These are phyloP conservation scores for Dothidotthia symphoricarpi DNA, from an alignment of 2,329 filamentous ascomycete genomes.

Conservation along the genomic window DNA sequence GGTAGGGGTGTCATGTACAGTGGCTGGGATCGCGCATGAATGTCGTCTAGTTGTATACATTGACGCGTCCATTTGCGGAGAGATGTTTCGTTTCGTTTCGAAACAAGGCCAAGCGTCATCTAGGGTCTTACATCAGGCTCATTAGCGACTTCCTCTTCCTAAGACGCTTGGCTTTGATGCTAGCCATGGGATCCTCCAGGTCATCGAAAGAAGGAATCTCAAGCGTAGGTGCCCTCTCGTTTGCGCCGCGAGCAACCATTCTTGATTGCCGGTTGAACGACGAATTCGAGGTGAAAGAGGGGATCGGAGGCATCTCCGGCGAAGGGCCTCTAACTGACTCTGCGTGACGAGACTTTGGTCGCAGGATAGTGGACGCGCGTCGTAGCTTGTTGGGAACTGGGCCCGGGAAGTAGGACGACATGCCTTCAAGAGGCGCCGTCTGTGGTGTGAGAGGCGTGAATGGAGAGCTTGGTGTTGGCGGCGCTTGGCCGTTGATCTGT, in stretches of 20 bases:
- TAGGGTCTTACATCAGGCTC: conserved; percentile 30
- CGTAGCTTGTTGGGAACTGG: conserved; percentile 27
- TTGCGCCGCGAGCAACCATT: conserved; percentile 37
- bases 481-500: conserved; percentile 23
- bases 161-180: conserved; percentile 28
- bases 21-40: conserved; percentile 12
- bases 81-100: conserved; percentile 13
- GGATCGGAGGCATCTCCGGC: conserved; percentile 26
- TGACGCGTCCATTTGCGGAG: no score
- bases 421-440: conserved; percentile 31
- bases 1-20: conserved; percentile 9
- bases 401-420: conserved; percentile 16
- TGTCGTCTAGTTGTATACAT: no score
- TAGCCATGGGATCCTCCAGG: conserved; percentile 15
- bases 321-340: conserved; percentile 18
- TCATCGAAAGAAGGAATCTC: conserved; percentile 35
- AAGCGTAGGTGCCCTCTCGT: conserved; percentile 37
- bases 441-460: conserved; percentile 36
- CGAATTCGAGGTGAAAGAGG: conserved; percentile 12
- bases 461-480: conserved; percentile 28
- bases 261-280: conserved; percentile 20
- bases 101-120: conserved; percentile 21
- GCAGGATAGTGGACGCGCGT: conserved; percentile 32
- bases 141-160: conserved; percentile 41
- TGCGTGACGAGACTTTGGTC: conserved; percentile 23